Evolutionary conservation across 495 filamentous ascomycete genomes (phyloP).

Genomic region (Penicillium samsonianum): DNA sequence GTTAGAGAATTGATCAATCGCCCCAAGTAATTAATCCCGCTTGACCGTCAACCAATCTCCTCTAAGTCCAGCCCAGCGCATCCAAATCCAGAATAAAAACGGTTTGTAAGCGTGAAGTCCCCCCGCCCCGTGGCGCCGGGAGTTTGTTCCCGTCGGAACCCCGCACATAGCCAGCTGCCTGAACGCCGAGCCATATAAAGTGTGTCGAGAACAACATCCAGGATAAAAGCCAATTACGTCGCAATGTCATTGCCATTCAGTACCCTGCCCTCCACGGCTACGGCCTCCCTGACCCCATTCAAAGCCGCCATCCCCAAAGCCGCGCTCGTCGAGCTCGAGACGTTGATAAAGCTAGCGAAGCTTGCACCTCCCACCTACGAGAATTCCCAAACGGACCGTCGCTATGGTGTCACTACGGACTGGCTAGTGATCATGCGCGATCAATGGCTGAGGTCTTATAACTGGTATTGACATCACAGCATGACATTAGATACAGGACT

Average conservation of each 20-base stretch:
- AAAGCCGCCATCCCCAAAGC: slow-evolving; percentile 45
- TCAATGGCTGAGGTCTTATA: slow-evolving; percentile 50
- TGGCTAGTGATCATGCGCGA: slow-evolving; percentile 59
- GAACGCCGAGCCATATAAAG: background rate
- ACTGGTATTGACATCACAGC: slow-evolving; percentile 38
- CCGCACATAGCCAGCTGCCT: background rate
- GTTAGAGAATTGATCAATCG: too few relatives aligned
- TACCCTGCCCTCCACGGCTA: slow-evolving; percentile 31
- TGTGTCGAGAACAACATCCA: background rate
- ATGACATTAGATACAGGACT: background rate
- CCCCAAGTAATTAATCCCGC: too few relatives aligned
- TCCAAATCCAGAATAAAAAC: too few relatives aligned
- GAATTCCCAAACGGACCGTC: slow-evolving; percentile 43
- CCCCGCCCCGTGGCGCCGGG: too few relatives aligned
- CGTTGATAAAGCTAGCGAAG: slow-evolving; percentile 52
- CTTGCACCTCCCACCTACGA: slow-evolving; percentile 55
- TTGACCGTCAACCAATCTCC: too few relatives aligned
- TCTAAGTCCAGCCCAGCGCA: too few relatives aligned
- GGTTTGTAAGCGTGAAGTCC: too few relatives aligned
- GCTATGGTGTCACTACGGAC: slow-evolving; percentile 55
- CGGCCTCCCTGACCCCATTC: slow-evolving; percentile 37
- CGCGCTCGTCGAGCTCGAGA: slow-evolving; percentile 48
- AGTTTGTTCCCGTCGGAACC: too few relatives aligned
- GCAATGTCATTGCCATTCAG: slow-evolving; percentile 34
- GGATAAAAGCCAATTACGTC: background rate